Conservation (phyloP, 176 grass and related monocot genomes). For the Pharus latifolius region DNA sequence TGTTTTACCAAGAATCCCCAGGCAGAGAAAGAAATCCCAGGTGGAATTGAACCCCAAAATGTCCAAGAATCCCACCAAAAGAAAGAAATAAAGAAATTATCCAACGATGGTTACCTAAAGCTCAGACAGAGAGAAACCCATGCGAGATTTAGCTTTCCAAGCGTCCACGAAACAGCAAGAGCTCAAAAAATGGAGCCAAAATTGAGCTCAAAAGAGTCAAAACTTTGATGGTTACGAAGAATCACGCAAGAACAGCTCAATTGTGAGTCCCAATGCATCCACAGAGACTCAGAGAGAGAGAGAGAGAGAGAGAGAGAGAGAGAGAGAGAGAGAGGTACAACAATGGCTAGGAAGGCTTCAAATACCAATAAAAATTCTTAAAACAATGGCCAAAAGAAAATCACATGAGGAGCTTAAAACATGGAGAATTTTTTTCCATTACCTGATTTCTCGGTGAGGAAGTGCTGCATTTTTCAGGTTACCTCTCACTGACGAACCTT, state of each 20-base stretch:
- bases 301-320: not conserved
- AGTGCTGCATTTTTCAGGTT: no score
- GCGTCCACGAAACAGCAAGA: not conserved
- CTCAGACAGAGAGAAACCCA: not conserved
- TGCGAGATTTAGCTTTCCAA: not conserved
- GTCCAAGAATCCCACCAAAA: not conserved
- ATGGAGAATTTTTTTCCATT: not conserved
- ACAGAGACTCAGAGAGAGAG: not conserved
- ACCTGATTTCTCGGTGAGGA: conserved; percentile 14
- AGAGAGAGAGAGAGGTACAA: not conserved
- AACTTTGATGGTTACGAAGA: not conserved
- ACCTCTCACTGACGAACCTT: not conserved
- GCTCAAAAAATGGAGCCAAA: not conserved
- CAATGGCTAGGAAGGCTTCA: not conserved
- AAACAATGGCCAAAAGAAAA: not conserved
- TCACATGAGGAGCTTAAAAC: not conserved
- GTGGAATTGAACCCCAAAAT: not conserved
- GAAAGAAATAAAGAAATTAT: not conserved
- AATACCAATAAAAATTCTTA: no score
- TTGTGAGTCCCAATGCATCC: no score
- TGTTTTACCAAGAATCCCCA: not conserved
- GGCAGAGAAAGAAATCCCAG: not conserved
- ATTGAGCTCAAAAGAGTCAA: not conserved
- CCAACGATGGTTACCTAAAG: not conserved
- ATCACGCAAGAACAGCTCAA: not conserved